Conservation (phyloP, 805 yeast species). For the Candida hungchunana region DNA sequence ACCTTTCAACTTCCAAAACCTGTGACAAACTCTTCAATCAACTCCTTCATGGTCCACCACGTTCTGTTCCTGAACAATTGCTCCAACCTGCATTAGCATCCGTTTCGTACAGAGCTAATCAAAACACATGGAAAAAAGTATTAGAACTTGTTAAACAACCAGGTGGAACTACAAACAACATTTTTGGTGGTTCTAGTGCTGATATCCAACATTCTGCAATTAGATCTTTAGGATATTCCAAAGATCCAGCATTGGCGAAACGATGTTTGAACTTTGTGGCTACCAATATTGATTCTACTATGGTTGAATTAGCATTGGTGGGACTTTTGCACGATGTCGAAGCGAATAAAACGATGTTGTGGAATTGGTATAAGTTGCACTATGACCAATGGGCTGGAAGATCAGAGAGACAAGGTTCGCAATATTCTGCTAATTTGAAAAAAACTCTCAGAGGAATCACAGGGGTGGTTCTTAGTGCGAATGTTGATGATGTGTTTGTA, state of each 20-base stretch:
- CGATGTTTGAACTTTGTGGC: conserved; percentile 54
- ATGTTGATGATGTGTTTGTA: conserved; percentile 29
- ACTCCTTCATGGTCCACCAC: conserved; percentile 48
- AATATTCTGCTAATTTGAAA: conserved; percentile 42
- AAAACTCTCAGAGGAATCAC: conserved; percentile 39
- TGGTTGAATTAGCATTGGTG: conserved; percentile 53
- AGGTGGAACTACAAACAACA: conserved; percentile 36
- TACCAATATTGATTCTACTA: conserved; percentile 50
- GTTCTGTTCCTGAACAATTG: conserved; percentile 49
- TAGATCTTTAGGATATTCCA: conserved; percentile 48
- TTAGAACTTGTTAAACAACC: conserved; percentile 49
- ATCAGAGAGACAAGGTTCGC: conserved; percentile 42
- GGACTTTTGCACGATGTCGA: conserved; percentile 44
- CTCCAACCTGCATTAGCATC: conserved; percentile 41
- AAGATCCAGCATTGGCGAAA: conserved; percentile 40
- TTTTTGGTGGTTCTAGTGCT: conserved; percentile 20
- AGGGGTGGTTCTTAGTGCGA: conserved; percentile 34
- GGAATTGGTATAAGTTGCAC: conserved; percentile 55
- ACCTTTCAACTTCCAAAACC: conserved; percentile 26
- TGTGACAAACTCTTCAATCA: conserved; percentile 43
- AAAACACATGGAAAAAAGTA: conserved; percentile 56
- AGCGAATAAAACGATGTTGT: conserved; percentile 34
- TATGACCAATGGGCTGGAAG: conserved; percentile 50
- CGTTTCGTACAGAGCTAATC: conserved; percentile 34
- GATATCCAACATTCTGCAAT: conserved; percentile 55